Evolutionary conservation across 768 basidiomycete species (phyloP).

Genomic region (Mycena crocata): DNA sequence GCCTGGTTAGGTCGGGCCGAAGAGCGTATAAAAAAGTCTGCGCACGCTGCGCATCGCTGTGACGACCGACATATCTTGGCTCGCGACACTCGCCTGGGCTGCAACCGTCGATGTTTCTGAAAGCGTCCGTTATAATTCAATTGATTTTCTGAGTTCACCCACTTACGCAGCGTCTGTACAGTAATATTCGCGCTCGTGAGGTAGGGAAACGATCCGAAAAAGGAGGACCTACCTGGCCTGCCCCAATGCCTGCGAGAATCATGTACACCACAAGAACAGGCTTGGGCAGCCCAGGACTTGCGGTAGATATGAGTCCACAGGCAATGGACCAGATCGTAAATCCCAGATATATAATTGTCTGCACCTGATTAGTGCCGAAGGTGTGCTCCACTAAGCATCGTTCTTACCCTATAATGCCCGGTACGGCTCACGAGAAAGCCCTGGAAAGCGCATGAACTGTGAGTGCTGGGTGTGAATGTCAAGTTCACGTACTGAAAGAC

Average conservation of each 20-base stretch:
- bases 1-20: neutral
- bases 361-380: neutral
- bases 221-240: conserved; percentile 59
- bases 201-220: neutral
- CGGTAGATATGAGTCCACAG: conserved; percentile 74
- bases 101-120: conserved; percentile 72
- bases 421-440: conserved; percentile 7
- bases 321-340: conserved; percentile 78
- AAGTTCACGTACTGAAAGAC: conserved; percentile 60
- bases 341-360: conserved; percentile 73
- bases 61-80: conserved; percentile 82
- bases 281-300: conserved; percentile 59
- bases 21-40: too few relatives aligned
- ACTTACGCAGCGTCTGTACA: conserved; percentile 55
- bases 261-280: conserved; percentile 69
- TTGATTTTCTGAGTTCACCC: too few relatives aligned
- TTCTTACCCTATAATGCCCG: neutral
- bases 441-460: neutral
- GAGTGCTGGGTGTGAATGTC: too few relatives aligned
- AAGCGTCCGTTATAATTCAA: too few relatives aligned
- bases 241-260: conserved; percentile 68
- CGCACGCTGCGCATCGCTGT: conserved; percentile 73
- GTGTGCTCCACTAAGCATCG: too few relatives aligned
- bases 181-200: neutral
- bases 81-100: conserved; percentile 76